A percentile compares a stretch with the other conserved stretches of the same genome.
These are phyloP conservation scores for Saccharum hybrid DNA, from an alignment of 202 grass and related monocot species.

Conservation along the genomic window DNA sequence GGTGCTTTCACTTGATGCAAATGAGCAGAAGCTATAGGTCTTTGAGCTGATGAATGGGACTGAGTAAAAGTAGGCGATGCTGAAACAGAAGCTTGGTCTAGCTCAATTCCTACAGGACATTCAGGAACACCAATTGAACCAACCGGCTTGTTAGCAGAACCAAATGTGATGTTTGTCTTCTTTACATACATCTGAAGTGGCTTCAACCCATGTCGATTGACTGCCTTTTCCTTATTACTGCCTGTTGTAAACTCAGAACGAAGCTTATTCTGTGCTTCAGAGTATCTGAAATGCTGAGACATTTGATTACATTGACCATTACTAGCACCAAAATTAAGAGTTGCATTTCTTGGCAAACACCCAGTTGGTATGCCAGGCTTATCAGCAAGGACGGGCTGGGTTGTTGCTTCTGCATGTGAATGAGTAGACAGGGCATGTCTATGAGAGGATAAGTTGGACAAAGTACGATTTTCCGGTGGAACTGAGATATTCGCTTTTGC, in stretches of 20 bases:
- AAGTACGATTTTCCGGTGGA: constrained; percentile 18
- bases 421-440: constrained; percentile 15
- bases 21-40: constrained; percentile 28
- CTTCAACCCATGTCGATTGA: constrained; percentile 24
- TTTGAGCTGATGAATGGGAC: constrained; percentile 27
- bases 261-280: constrained; percentile 22
- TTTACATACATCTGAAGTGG: constrained; percentile 54
- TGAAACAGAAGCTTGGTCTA: constrained; percentile 10
- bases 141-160: constrained; percentile 12
- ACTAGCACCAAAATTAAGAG: constrained; percentile 21
- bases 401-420: constrained; percentile 2
- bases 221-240: constrained; percentile 15
- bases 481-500: not conserved
- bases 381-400: not conserved
- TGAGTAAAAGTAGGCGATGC: constrained; percentile 10
- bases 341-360: constrained; percentile 35
- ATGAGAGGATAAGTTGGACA: constrained; percentile 11
- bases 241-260: constrained; percentile 25
- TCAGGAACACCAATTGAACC: constrained; percentile 1
- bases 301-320: constrained; percentile 29
- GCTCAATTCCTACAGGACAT: not conserved
- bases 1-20: constrained; percentile 35
- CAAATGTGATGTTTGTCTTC: constrained; percentile 30
- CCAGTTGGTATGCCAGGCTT: constrained; percentile 16
- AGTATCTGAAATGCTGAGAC: constrained; percentile 35